Evolutionary conservation across 1,284 basidiomycete species (phyloP), one percentile per base, ranked within the genome.

Genomic region (Amylostereum areolatum): DNA sequence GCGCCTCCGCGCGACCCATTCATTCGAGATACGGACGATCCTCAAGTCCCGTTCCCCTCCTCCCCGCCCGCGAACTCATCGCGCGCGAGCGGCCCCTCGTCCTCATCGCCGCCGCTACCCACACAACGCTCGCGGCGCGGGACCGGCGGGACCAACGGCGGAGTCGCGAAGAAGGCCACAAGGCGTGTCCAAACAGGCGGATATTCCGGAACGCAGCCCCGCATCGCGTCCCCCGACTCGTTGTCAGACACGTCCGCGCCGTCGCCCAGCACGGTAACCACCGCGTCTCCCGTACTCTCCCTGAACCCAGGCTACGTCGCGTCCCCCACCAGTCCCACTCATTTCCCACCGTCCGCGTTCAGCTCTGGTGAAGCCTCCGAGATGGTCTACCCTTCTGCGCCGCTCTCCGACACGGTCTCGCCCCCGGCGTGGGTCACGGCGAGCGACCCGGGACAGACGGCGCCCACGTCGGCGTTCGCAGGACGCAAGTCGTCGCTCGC

Each of bases 1-100:
- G 73, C 77, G 55, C 68, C 75, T 10, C 54, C 66, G 12, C 69
- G 73, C 29, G 61, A 67, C 33, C 77, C 80, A 0, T 81, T 81
- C 59, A 68, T 81, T 54, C 68, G 70, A 27, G 75, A 79, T 36
- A 77, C 75, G 28, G 18, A 18, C 18, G 18, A 33, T 39, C 25
- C 12, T n/a, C 35, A 36, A 39, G 12, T 8, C 28, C 5, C n/a
- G 25, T n/a, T 41, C 25, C n/a, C 24, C 29, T 31, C 47, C 18
- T 31, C 46, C 4, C 24, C 41, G 9, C 48, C 43, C 18, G 18
- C 18, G 18, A 18, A 18, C 18, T 18, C 18, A 18, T 18, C 18
- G 18, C 18, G 18, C 18, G 18, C 18, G 18, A 18, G 5, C 54
- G 45, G 18, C 37, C 50, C 4, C 35, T 43, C 6, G 39, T 30